Conservation (phyloP, 352 stramenopile genomes). For the Phytophthora niederhauseri region DNA sequence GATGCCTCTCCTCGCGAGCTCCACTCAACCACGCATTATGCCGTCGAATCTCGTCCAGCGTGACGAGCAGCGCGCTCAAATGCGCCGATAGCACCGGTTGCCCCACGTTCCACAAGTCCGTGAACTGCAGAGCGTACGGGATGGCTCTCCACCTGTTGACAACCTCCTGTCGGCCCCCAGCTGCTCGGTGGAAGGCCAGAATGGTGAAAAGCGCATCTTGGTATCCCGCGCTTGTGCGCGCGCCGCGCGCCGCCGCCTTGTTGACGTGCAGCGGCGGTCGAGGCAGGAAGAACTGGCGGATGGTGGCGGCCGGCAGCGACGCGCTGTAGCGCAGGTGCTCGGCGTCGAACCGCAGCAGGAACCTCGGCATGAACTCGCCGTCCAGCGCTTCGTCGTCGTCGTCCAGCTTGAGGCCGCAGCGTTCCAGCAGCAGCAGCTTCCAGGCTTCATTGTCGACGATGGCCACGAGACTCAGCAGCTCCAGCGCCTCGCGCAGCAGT, state of each 20-base stretch:
- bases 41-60: slow-evolving; percentile 30
- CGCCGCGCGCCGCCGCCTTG: neutral
- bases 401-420: slow-evolving; percentile 35
- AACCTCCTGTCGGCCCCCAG: slow-evolving; percentile 6
- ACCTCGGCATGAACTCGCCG: slow-evolving; percentile 28
- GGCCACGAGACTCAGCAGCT: slow-evolving; percentile 47
- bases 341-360: slow-evolving; percentile 37
- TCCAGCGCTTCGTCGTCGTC: slow-evolving; percentile 37
- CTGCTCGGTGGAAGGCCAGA: slow-evolving; percentile 15
- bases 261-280: slow-evolving; percentile 9
- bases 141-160: slow-evolving; percentile 30
- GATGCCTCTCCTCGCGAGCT: neutral
- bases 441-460: slow-evolving; percentile 39
- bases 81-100: slow-evolving; percentile 28
- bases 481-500: slow-evolving; percentile 37
- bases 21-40: slow-evolving; percentile 23
- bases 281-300: slow-evolving; percentile 38
- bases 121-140: slow-evolving; percentile 30
- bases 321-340: slow-evolving; percentile 37
- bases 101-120: slow-evolving; percentile 30
- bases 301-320: slow-evolving; percentile 28
- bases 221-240: slow-evolving; percentile 21
- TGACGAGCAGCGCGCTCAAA: slow-evolving; percentile 29
- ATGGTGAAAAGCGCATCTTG: slow-evolving; percentile 29
- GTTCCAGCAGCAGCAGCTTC: slow-evolving; percentile 39